Base-by-base conservation (phyloP, 2,329 filamentous ascomycete genomes). In the Cercospora citrullina region DNA sequence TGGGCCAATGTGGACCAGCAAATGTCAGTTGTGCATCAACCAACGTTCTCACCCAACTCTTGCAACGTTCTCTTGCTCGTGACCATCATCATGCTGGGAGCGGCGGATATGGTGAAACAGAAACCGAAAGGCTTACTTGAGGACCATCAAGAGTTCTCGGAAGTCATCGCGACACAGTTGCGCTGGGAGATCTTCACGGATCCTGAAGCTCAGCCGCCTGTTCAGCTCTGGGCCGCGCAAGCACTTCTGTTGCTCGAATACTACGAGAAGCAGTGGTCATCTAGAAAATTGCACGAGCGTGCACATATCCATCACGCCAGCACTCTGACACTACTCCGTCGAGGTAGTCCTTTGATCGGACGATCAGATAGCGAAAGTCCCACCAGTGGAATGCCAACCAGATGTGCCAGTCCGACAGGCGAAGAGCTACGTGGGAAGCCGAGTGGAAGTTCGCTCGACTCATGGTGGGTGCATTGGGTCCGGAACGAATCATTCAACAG, bases 261-360 rank as follows among this genome's bases (percentile, higher is more conserved):
- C 1, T 97, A 96, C 75, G 94, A 98, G 81, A 97, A 98, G 83
- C 93, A 96, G 90, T 97, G 94, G 78, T 94, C 93, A 21, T 96
- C 93, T 0, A 87, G 94, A 72, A 90, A 93, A 68, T 83, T 97
- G 42, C 94, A 98, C 78, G 94, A 97, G 80, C 87, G 94, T 71
- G 93, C 94, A 1, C 93, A 97, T 75, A 97, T 97, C 55, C 93
- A 97, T 75, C 94, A 98, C 77, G 94, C 93, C 18, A 96, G 93
- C 0, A 97, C 93, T 0, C 88, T 98, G 71, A 97, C 94, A 0
- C 81, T 97, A 68, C 96, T 98, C 92, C 90, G 94, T 28, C 88
- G 94, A 73, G 94, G 94, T 5, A 91, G 92, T 75, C 95, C 94
- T 2, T 82, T 98, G 18, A 93, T 96, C 71, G 94, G 93, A 9